Evolutionary conservation across 2,329 filamentous ascomycete genomes (phyloP).

Genomic region (Xylariaceae sp.): DNA sequence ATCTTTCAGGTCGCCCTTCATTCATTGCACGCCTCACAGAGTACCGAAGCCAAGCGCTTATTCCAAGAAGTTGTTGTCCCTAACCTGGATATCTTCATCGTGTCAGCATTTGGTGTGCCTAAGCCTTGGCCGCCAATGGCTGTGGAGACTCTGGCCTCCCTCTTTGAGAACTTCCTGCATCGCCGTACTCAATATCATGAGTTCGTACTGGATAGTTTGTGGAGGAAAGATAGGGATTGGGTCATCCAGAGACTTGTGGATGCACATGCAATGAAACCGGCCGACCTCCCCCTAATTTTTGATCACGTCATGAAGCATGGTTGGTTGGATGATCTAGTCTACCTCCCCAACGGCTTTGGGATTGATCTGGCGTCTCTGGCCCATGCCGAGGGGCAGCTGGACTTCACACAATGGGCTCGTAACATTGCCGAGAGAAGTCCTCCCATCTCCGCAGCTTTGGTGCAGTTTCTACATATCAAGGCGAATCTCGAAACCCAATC

Average conservation of each 20-base stretch:
- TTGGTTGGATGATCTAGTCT: slow-evolving; percentile 78
- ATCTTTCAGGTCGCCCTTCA: slow-evolving; percentile 61
- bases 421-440: slow-evolving; percentile 60
- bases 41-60: slow-evolving; percentile 56
- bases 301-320: slow-evolving; percentile 75
- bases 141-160: slow-evolving; percentile 65
- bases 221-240: slow-evolving; percentile 86
- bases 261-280: slow-evolving; percentile 63
- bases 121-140: slow-evolving; percentile 73
- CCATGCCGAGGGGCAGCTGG: slow-evolving; percentile 72
- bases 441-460: slow-evolving; percentile 64
- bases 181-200: slow-evolving; percentile 73
- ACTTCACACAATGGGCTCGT: slow-evolving; percentile 75
- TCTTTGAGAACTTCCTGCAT: slow-evolving; percentile 78
- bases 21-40: slow-evolving; percentile 56
- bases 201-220: slow-evolving; percentile 85
- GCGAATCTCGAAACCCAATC: slow-evolving; percentile 71
- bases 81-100: slow-evolving; percentile 72
- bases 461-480: slow-evolving; percentile 80
- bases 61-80: slow-evolving; percentile 64
- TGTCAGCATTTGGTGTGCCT: slow-evolving; percentile 70
- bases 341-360: slow-evolving; percentile 74
- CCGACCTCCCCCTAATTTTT: slow-evolving; percentile 63
- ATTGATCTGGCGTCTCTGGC: slow-evolving; percentile 82
- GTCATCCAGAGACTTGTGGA: slow-evolving; percentile 75